phyloP scores from a whole-genome alignment of 2,329 filamentous ascomycete genomes.

The Fusarium ramigenum region DNA sequence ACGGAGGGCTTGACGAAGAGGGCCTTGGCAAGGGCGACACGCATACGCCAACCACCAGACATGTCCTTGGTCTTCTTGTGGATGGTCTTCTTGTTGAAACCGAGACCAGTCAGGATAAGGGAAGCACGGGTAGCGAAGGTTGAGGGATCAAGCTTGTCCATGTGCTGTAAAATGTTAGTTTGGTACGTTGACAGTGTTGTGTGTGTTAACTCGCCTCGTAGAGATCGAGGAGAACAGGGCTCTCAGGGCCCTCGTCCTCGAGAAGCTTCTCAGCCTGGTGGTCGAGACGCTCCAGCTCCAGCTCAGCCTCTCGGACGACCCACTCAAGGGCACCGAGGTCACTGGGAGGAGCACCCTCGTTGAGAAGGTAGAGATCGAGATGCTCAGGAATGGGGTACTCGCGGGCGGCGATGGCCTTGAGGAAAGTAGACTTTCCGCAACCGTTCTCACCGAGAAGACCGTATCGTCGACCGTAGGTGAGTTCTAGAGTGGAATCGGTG shows the following conservation, averaged over 20 bases:
- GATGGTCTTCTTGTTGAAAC: conserved; percentile 98
- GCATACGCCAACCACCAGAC: conserved; percentile 99
- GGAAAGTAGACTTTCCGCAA: conserved; percentile 96
- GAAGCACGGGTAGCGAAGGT: conserved; percentile 97
- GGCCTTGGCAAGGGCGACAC: conserved; percentile 95
- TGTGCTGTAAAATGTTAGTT: conserved; percentile 69
- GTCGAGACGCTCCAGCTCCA: conserved; percentile 90
- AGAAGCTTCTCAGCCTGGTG: conserved; percentile 88
- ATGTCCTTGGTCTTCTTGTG: conserved; percentile 99
- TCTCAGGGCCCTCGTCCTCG: conserved; percentile 92
- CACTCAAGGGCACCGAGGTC: conserved; percentile 94
- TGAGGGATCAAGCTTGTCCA: conserved; percentile 98
- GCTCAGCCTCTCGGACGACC: conserved; percentile 95
- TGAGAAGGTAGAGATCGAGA: conserved; percentile 97
- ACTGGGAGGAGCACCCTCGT: conserved; percentile 91
- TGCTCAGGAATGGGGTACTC: conserved; percentile 97
- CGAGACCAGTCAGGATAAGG: conserved; percentile 96
- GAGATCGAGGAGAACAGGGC: conserved; percentile 87
- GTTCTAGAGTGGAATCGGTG: conserved; percentile 91
- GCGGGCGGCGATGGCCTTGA: conserved; percentile 92
- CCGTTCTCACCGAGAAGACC: conserved; percentile 98
- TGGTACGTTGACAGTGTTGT: neutral
- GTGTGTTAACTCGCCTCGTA: conserved; percentile 79
- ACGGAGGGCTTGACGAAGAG: conserved; percentile 98
- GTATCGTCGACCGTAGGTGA: conserved; percentile 92